Evolutionary conservation across 345 rosid species (phyloP), one percentile per base, ranked within the genome.

Genomic region (Leavenworthia alabamica): DNA sequence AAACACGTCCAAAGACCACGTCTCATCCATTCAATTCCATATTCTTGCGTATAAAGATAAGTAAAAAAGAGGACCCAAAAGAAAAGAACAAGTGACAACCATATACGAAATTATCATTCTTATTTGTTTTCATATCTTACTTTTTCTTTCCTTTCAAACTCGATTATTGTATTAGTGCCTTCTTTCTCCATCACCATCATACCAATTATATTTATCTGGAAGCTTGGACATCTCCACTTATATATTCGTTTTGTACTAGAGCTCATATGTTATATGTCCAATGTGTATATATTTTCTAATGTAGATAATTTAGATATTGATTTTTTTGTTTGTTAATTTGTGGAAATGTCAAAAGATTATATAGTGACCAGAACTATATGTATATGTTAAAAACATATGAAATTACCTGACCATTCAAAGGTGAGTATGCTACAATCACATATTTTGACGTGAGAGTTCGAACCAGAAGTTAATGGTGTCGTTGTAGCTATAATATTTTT

Each of bases 1-100:
- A 40, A 60, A 23, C 48, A 32, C 46, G 12, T 28, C 42, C 36
- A 28, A 12, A 44, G 62, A 54, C 68, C 33, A 54, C 62, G 19
- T 54, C 50, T 37, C 74, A 20, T 61, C 68, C 68, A 37, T 31
- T 29, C 43, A 54, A 15, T 20, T 62, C 35, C 63, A 62, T 62
- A 62, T 70, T 62, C 68, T 46, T 70, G n/a, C 36, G 46, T 35
- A 45, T 28, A 54, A 61, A 28, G 33, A 26, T 28, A 45, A 22
- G 56, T 6, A 46, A 49, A 49, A 51, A 53, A 36, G 60, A 61
- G 20, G 39, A 41, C 23, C 35, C 7, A 54, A 43, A 45, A 43
- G 31, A 52, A 52, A 45, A 15, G 19, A 31, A 12, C 22, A 20
- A 20, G 22, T 20, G 22, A 20, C 19, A 64, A 54, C 33, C 20